A percentile compares a stretch with the other conserved stretches of the same genome.
phyloP scores from a whole-genome alignment of 2,329 filamentous ascomycete species.

The Colletotrichum eleusines region DNA sequence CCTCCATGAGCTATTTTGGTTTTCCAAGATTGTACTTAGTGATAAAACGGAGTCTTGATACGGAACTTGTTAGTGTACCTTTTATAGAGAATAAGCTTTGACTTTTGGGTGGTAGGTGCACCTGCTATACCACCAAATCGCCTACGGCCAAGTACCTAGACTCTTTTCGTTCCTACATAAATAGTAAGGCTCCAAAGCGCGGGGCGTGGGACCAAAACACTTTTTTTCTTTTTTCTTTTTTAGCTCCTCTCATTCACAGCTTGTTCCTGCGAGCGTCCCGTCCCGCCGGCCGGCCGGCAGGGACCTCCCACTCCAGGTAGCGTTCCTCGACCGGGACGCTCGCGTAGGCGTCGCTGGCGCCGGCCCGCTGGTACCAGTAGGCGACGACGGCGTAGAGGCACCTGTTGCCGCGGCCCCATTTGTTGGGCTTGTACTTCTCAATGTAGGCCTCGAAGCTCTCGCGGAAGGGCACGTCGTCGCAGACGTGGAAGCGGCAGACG shows the following conservation, averaged over 20 bases:
- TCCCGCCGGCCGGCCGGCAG: background rate
- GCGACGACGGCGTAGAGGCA: conserved; percentile 33
- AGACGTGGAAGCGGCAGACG: conserved; percentile 37
- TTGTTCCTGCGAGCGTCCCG: background rate
- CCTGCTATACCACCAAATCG: too few relatives aligned
- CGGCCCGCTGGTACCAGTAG: conserved; percentile 36
- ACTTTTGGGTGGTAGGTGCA: too few relatives aligned
- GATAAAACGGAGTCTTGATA: too few relatives aligned
- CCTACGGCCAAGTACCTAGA: too few relatives aligned
- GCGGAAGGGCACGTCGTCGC: conserved; percentile 34
- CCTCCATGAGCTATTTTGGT: too few relatives aligned
- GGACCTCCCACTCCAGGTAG: background rate
- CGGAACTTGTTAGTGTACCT: too few relatives aligned
- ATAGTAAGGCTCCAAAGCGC: too few relatives aligned
- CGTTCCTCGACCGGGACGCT: conserved; percentile 23
- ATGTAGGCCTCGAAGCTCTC: conserved; percentile 37
- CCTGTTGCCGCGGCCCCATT: conserved; percentile 27
- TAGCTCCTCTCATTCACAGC: background rate
- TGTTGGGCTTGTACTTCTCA: conserved; percentile 37
- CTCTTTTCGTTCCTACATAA: too few relatives aligned
- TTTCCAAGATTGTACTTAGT: too few relatives aligned
- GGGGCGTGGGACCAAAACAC: too few relatives aligned
- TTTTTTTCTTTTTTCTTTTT: too few relatives aligned
- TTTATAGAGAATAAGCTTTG: too few relatives aligned
- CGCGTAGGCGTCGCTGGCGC: conserved; percentile 18